phyloP scores from a whole-genome alignment of 768 basidiomycete genomes.

The Psilocybe azurescens region DNA sequence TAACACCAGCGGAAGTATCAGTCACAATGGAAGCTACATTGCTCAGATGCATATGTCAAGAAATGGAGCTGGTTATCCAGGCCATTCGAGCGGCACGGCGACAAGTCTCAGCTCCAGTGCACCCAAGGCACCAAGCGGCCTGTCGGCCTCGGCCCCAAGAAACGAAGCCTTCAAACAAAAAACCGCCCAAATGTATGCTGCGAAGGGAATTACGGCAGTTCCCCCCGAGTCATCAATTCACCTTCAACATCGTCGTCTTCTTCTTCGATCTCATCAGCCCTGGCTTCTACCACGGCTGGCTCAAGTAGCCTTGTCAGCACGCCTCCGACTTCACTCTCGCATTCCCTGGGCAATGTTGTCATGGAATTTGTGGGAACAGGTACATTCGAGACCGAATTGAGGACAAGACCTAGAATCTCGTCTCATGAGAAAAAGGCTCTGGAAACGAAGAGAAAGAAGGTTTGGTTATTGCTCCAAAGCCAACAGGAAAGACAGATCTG shows the following conservation, averaged over 20 bases:
- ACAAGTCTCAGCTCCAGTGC: conserved; percentile 43
- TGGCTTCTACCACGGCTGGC: conserved; percentile 39
- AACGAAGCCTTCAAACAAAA: conserved; percentile 24
- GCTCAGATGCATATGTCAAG: conserved; percentile 46
- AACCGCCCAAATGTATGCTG: conserved; percentile 21
- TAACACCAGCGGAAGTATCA: conserved; percentile 41
- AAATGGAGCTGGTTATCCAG: conserved; percentile 25
- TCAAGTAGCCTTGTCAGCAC: conserved; percentile 55
- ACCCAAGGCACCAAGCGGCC: conserved; percentile 44
- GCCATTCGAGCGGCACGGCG: conserved; percentile 32
- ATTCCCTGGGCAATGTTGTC: conserved; percentile 50
- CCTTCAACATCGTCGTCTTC: conserved; percentile 59
- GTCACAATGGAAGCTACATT: conserved; percentile 46
- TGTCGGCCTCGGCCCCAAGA: conserved; percentile 36
- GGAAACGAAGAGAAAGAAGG: conserved; percentile 28
- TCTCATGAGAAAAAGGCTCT: conserved; percentile 22
- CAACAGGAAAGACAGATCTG: conserved; percentile 35
- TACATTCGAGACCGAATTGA: conserved; percentile 33
- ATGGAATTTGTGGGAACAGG: conserved; percentile 44
- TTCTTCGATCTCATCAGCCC: conserved; percentile 54
- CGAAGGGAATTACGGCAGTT: conserved; percentile 26
- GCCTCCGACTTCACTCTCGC: conserved; percentile 60
- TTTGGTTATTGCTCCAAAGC: conserved; percentile 32
- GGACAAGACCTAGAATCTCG: conserved; percentile 23
- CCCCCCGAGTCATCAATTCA: conserved; percentile 30